Conservation (phyloP, 768 basidiomycete species). For the Rhodosporidiobolus sp. region DNA sequence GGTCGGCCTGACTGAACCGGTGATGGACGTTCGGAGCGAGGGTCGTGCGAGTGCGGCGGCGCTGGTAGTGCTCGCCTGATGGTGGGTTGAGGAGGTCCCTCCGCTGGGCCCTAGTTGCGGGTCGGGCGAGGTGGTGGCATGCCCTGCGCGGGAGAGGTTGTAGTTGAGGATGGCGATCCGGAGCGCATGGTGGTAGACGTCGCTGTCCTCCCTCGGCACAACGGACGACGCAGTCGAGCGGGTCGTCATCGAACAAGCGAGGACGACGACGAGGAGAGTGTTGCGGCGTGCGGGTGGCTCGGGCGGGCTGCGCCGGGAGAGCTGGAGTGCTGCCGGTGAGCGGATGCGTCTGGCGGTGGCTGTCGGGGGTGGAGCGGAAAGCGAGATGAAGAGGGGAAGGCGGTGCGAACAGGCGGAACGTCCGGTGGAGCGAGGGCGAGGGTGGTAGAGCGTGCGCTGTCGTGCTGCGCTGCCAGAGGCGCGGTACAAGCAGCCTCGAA, state of each 20-base stretch:
- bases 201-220: constrained; percentile 20
- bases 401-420: too few species aligned
- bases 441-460: too few species aligned
- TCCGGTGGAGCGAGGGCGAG: too few species aligned
- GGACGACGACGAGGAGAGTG: too few species aligned
- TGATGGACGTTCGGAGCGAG: not conserved
- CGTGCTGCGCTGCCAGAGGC: too few species aligned
- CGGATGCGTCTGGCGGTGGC: too few species aligned
- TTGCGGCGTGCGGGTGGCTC: too few species aligned
- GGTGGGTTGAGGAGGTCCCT: not conserved
- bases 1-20: constrained; percentile 13
- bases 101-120: not conserved
- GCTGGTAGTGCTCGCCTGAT: not conserved
- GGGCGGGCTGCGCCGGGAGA: too few species aligned
- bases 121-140: constrained; percentile 5
- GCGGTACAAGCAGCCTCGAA: too few species aligned
- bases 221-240: constrained; percentile 2
- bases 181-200: constrained; percentile 37
- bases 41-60: constrained; percentile 10
- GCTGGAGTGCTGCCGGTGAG: too few species aligned
- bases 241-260: constrained; percentile 14
- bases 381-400: too few species aligned
- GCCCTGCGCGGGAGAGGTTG: constrained; percentile 10
- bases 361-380: too few species aligned
- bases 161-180: constrained; percentile 37